These are phyloP conservation scores for Chrysanthemum makinoi DNA, from an alignment of 129 eudicot species.

Conservation along the genomic window DNA sequence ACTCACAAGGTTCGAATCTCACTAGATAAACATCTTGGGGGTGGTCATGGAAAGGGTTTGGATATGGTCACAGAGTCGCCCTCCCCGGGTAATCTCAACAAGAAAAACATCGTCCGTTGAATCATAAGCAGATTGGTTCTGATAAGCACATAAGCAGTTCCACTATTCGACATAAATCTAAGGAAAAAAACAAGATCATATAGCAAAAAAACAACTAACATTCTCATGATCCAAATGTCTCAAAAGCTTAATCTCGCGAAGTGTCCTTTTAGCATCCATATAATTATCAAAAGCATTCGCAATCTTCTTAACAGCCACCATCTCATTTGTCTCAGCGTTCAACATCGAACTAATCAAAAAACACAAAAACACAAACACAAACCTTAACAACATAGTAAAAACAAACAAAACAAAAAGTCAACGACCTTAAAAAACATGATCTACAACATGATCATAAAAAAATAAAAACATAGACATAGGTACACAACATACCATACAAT, in stretches of 20 bases:
- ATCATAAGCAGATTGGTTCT: too few relatives aligned
- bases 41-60: too few relatives aligned
- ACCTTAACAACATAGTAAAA: conserved; percentile 5
- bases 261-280: conserved; percentile 91
- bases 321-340: conserved; percentile 83
- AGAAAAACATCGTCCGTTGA: too few relatives aligned
- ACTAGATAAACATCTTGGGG: too few relatives aligned
- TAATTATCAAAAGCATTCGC: conserved; percentile 87
- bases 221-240: conserved; percentile 91
- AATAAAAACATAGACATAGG: neutral
- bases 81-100: too few relatives aligned
- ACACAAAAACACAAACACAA: conserved; percentile 8
- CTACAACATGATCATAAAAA: too few relatives aligned
- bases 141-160: too few relatives aligned
- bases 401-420: conserved; percentile 17
- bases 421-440: conserved; percentile 16
- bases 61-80: too few relatives aligned
- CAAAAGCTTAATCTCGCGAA: conserved; percentile 87
- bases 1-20: too few relatives aligned
- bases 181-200: conserved; percentile 1
- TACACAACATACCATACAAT: conserved; percentile 63
- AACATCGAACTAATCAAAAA: conserved; percentile 55
- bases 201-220: conserved; percentile 33
- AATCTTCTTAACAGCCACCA: conserved; percentile 90
- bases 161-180: conserved; percentile 10